phyloP scores from a whole-genome alignment of 768 basidiomycete genomes.

The Neoboletus magnificus region DNA sequence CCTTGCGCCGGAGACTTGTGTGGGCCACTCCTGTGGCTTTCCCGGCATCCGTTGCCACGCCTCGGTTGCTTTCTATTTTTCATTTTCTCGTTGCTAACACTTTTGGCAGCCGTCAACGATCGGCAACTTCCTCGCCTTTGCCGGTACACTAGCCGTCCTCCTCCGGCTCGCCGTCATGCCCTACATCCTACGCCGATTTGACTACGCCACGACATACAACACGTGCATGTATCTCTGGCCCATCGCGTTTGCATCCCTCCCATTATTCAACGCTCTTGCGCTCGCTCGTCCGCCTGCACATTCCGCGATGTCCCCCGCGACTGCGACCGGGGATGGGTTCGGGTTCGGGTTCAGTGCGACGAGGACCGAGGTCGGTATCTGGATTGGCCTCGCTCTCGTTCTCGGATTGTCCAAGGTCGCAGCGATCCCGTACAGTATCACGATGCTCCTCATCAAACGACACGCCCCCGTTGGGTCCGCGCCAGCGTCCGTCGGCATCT shows the following conservation, averaged over 20 bases:
- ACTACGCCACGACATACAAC: slow-evolving; percentile 4
- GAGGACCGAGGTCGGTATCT: slow-evolving; percentile 31
- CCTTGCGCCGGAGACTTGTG: not conserved
- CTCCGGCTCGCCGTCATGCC: slow-evolving; percentile 52
- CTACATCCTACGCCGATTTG: slow-evolving; percentile 9
- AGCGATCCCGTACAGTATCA: slow-evolving; percentile 39
- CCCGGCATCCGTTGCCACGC: not conserved
- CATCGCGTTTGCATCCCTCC: not conserved
- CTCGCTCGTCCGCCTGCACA: not conserved
- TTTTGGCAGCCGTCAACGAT: slow-evolving; percentile 45
- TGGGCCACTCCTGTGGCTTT: not conserved
- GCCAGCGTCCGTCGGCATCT: not conserved
- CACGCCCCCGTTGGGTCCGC: slow-evolving; percentile 35
- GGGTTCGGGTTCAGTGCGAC: too few species aligned
- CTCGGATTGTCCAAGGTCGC: slow-evolving; percentile 35
- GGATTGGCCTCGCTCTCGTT: slow-evolving; percentile 45
- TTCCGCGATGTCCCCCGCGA: too few species aligned
- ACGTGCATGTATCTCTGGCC: slow-evolving; percentile 8
- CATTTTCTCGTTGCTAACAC: slow-evolving; percentile 13
- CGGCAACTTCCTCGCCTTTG: slow-evolving; percentile 51
- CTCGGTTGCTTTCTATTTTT: not conserved
- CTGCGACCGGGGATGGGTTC: too few species aligned
- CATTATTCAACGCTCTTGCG: slow-evolving; percentile 1
- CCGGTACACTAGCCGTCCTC: slow-evolving; percentile 43
- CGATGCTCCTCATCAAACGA: slow-evolving; percentile 56